Conservation (phyloP, 2,329 filamentous ascomycete genomes). For the Alternaria infectoria region DNA sequence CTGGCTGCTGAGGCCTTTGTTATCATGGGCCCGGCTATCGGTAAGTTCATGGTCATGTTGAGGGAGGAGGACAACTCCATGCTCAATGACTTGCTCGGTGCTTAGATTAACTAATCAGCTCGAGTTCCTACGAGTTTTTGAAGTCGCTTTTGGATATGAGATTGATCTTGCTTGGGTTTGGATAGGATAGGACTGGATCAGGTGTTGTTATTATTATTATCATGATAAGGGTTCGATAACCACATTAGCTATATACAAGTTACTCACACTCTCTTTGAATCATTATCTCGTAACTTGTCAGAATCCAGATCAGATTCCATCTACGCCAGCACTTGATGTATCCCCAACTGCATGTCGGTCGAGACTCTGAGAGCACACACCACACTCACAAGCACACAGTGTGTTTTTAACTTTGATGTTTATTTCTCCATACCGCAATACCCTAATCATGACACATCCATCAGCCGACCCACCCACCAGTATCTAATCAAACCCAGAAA, state of each 20-base stretch:
- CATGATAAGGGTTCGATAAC: neutral
- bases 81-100: neutral
- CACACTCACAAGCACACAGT: neutral
- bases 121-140: neutral
- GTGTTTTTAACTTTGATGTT: neutral
- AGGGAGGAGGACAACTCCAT: neutral
- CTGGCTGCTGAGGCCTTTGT: slow-evolving; percentile 61
- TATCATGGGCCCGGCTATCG: slow-evolving; percentile 49
- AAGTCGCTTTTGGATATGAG: neutral
- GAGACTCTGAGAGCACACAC: neutral
- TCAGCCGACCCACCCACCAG: neutral
- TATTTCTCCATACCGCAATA: neutral
- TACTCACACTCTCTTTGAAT: neutral
- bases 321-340: neutral
- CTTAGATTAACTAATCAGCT: neutral
- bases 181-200: neutral
- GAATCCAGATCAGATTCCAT: neutral
- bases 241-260: neutral
- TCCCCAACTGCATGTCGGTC: neutral
- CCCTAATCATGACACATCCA: neutral
- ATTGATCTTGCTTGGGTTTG: neutral
- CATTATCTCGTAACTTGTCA: neutral
- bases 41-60: slow-evolving; percentile 21
- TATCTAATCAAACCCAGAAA: neutral
- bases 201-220: neutral